phyloP scores from a whole-genome alignment of 2,329 filamentous ascomycete species.

The Myriosclerotinia duriaeana region DNA sequence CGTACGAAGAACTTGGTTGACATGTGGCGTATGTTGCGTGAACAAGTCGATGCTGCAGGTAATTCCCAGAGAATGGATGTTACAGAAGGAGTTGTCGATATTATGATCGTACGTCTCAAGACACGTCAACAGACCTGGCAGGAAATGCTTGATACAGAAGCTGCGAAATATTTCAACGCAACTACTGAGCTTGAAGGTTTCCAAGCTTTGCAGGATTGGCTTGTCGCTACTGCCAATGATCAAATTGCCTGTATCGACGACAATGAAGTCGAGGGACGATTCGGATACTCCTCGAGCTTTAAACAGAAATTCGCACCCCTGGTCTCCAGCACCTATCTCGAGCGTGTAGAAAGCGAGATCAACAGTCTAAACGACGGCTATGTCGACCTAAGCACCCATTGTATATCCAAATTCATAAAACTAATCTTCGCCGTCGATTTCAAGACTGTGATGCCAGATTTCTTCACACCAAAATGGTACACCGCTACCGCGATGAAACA shows the following conservation, averaged over 20 bases:
- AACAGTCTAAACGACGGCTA: constrained; percentile 82
- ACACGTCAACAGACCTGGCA: constrained; percentile 83
- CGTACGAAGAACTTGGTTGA: constrained; percentile 89
- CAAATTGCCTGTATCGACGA: constrained; percentile 99
- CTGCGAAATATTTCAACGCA: constrained; percentile 65
- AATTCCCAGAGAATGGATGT: constrained; percentile 87
- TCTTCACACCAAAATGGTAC: constrained; percentile 94
- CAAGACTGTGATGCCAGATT: constrained; percentile 74
- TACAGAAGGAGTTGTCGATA: constrained; percentile 90
- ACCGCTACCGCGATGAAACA: constrained; percentile 81
- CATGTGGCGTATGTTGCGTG: constrained; percentile 95
- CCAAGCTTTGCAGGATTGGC: constrained; percentile 89
- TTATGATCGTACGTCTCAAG: constrained; percentile 88
- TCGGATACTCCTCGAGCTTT: constrained; percentile 85
- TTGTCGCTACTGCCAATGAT: constrained; percentile 95
- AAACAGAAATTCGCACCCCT: constrained; percentile 77
- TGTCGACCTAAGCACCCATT: constrained; percentile 91
- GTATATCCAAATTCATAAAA: constrained; percentile 80
- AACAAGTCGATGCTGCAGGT: constrained; percentile 83
- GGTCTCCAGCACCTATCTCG: constrained; percentile 77
- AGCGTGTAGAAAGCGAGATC: constrained; percentile 71
- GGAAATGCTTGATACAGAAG: constrained; percentile 83
- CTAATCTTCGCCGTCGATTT: constrained; percentile 93
- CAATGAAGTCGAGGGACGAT: constrained; percentile 69
- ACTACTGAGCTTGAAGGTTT: constrained; percentile 62